Percentiles rank a stretch among this genome's conserved stretches.
Conservation (phyloP, 2,329 filamentous ascomycete genomes). For the Trichoderma sp. region DNA sequence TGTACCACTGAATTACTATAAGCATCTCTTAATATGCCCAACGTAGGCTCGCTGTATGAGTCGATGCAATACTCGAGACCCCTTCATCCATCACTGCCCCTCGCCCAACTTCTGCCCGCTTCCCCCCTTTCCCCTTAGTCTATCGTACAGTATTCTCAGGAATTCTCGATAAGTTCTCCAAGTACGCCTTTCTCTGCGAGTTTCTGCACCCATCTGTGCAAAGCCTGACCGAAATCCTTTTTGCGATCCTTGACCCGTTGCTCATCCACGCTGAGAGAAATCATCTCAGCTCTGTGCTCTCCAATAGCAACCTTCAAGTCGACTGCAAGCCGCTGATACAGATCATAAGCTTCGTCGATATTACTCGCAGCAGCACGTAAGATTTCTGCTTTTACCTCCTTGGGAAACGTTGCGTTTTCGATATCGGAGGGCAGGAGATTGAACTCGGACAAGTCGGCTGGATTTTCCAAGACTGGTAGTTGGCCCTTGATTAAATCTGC, state of each 20-base stretch:
- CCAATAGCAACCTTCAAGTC: conserved; percentile 43
- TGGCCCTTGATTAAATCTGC: conserved; percentile 26
- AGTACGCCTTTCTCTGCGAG: conserved; percentile 66
- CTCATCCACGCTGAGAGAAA: conserved; percentile 46
- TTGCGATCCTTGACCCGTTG: conserved; percentile 53
- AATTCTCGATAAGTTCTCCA: conserved; percentile 37
- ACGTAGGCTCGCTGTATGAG: background rate
- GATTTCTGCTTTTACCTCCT: conserved; percentile 21
- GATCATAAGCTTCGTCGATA: conserved; percentile 30
- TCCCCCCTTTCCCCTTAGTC: background rate
- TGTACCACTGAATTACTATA: background rate
- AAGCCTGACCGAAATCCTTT: conserved; percentile 66
- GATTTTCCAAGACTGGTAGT: conserved; percentile 24
- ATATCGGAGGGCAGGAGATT: conserved; percentile 30
- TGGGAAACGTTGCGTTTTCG: conserved; percentile 23
- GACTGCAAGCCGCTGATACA: conserved; percentile 39
- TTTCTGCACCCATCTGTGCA: conserved; percentile 66
- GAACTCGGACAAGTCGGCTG: conserved; percentile 31
- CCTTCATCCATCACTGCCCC: background rate
- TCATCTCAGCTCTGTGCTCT: conserved; percentile 49
- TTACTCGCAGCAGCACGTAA: conserved; percentile 11
- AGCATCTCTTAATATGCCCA: background rate
- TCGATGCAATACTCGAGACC: background rate
- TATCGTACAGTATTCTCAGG: background rate
- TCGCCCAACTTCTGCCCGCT: no score